Evolutionary conservation across 345 rosid species (phyloP), one percentile per base, ranked within the genome.

Genomic region (Triadica sebifera): DNA sequence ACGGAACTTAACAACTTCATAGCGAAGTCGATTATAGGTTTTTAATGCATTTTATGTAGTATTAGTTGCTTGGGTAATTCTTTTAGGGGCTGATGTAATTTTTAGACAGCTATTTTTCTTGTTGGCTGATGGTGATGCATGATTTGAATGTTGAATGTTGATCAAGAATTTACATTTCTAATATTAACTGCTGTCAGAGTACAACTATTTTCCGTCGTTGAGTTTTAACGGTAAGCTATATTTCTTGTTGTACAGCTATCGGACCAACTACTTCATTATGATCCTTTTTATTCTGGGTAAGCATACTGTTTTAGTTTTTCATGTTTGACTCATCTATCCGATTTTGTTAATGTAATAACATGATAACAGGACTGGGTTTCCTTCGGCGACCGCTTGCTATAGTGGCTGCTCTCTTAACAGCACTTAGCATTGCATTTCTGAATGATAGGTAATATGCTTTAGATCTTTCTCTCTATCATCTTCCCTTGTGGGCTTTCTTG

Each of bases 231-330:
- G 15, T 37, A 29, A 52, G 25, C 38, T 38, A 55, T 55, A 6
- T 12, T 0, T 15, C 56, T 75, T 76, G 47, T 24, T 78, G 81
- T 80, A 86, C 98, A 95, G 99, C 85, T 95, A 95, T 71, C 82
- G 98, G 68, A 95, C 99, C 43, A 95, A 95, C 84, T 95, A 95
- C 74, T 95, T 93, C 94, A 82, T 95, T 67, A 84, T 91, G 97
- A 85, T 93, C 58, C 77, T 92, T 76, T 66, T 89, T 72, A 87
- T 95, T 80, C 89, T 95, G 57, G 98, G 99, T 91, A 80, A 72
- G 93, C 68, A 37, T 58, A 72, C 20, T 70, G 70, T 12, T 53
- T 49, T 13, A 17, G 24, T 51, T 38, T 72, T 15, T 57, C 12
- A 71, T 6, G 64, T 64, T 67, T 70, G 63, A 12, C 12, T 11